These are phyloP conservation scores for Paramecium tetraurelia DNA, from an alignment of 73 alveolate species.

Conservation along the genomic window DNA sequence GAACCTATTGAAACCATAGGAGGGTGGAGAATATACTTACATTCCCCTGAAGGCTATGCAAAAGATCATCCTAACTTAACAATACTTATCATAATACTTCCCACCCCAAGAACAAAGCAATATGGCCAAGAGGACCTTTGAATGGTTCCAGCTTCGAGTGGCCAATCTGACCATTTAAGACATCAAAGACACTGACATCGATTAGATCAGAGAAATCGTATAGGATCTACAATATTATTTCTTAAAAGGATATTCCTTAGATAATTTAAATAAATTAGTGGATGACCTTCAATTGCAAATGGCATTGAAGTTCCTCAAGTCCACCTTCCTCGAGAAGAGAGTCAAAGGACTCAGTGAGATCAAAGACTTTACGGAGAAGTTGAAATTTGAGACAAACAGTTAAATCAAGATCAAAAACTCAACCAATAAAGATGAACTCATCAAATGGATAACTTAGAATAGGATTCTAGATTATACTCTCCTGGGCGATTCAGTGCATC, in stretches of 20 bases:
- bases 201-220: conserved; percentile 52
- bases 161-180: conserved; percentile 63
- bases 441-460: conserved; percentile 34
- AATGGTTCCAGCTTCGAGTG: conserved; percentile 43
- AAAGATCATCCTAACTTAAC: neutral
- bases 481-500: conserved; percentile 52
- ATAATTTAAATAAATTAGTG: neutral
- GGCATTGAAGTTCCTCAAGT: conserved; percentile 64
- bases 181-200: conserved; percentile 70
- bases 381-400: neutral
- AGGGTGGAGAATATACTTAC: conserved; percentile 42
- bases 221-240: conserved; percentile 27
- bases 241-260: conserved; percentile 30
- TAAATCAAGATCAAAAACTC: neutral
- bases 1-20: conserved; percentile 6
- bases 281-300: conserved; percentile 64
- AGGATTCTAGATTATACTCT: conserved; percentile 34
- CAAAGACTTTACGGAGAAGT: conserved; percentile 65
- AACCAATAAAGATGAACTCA: neutral
- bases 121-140: conserved; percentile 26
- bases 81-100: neutral
- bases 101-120: neutral
- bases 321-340: conserved; percentile 73
- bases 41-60: neutral
- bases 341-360: conserved; percentile 75